These are phyloP conservation scores for Lachancea sp. DNA, from an alignment of 805 yeast genomes.

Conservation along the genomic window DNA sequence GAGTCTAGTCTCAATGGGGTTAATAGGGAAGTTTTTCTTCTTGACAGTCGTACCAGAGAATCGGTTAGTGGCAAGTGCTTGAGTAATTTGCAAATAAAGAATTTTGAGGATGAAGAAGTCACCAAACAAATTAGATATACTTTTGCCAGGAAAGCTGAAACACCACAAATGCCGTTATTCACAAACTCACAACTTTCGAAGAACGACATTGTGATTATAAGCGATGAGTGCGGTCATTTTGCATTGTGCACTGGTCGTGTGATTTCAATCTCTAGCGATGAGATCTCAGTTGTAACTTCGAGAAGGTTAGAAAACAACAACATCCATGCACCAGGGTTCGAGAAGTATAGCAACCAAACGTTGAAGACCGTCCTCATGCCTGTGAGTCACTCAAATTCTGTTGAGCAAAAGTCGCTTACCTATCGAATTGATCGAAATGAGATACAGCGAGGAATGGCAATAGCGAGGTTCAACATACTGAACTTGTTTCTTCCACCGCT, in stretches of 20 bases:
- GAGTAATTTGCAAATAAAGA: slow-evolving; percentile 41
- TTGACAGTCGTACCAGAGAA: slow-evolving; percentile 56
- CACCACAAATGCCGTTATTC: slow-evolving; percentile 15
- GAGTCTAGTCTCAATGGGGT: slow-evolving; percentile 49
- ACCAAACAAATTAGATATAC: slow-evolving; percentile 39
- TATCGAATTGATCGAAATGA: slow-evolving; percentile 80
- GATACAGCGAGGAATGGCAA: slow-evolving; percentile 62
- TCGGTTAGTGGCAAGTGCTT: slow-evolving; percentile 50
- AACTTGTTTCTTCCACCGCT: slow-evolving; percentile 49
- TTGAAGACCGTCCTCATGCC: slow-evolving; percentile 42
- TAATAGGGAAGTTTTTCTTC: slow-evolving; percentile 53
- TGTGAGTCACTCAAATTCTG: neutral
- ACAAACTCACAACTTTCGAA: slow-evolving; percentile 42
- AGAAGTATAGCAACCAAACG: slow-evolving; percentile 41
- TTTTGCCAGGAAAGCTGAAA: slow-evolving; percentile 36
- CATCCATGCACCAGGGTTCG: slow-evolving; percentile 35
- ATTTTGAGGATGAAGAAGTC: slow-evolving; percentile 18
- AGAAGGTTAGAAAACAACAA: slow-evolving; percentile 43
- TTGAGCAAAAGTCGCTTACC: slow-evolving; percentile 11
- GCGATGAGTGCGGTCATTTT: slow-evolving; percentile 77
- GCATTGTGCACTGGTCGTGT: slow-evolving; percentile 63
- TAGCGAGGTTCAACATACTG: slow-evolving; percentile 70
- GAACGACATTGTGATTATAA: slow-evolving; percentile 62
- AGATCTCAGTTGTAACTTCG: slow-evolving; percentile 45
- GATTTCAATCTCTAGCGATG: slow-evolving; percentile 36